Conservation (phyloP, 1,284 basidiomycete species). For the Wolfiporia cocos region DNA sequence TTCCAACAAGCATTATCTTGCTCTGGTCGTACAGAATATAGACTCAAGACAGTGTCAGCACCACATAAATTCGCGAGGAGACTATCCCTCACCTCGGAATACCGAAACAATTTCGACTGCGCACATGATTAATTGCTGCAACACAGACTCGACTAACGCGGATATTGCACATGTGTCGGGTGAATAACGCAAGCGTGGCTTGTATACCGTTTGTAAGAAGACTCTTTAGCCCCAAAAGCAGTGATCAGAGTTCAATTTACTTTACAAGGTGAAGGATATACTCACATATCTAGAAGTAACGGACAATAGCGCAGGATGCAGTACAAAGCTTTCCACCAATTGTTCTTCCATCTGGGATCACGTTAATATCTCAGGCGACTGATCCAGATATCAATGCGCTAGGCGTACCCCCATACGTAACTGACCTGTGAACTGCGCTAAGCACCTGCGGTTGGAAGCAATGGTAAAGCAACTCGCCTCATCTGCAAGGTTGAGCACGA, state of each 20-base stretch:
- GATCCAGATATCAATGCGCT: neutral
- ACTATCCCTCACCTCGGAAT: neutral
- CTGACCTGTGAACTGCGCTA: neutral
- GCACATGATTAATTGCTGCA: neutral
- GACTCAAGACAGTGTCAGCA: neutral
- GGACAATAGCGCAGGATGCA: constrained; percentile 1
- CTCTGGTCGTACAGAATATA: neutral
- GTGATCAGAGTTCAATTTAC: neutral
- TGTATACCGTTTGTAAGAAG: neutral
- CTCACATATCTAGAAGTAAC: neutral
- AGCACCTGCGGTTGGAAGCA: no score
- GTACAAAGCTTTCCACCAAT: neutral
- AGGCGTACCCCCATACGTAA: neutral
- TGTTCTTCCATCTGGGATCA: neutral
- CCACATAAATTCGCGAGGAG: neutral
- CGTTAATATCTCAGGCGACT: neutral
- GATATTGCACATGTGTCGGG: neutral
- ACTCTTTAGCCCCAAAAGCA: neutral
- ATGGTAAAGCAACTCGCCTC: neutral
- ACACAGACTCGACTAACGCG: neutral
- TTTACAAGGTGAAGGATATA: no score
- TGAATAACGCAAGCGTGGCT: neutral
- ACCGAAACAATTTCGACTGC: neutral
- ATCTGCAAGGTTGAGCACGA: neutral
- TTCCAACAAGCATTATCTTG: neutral